A percentile compares a stretch with the other conserved stretches of the same genome.
Conservation (phyloP, 2,329 filamentous ascomycete species). For the Ceratocystis lukuohia region DNA sequence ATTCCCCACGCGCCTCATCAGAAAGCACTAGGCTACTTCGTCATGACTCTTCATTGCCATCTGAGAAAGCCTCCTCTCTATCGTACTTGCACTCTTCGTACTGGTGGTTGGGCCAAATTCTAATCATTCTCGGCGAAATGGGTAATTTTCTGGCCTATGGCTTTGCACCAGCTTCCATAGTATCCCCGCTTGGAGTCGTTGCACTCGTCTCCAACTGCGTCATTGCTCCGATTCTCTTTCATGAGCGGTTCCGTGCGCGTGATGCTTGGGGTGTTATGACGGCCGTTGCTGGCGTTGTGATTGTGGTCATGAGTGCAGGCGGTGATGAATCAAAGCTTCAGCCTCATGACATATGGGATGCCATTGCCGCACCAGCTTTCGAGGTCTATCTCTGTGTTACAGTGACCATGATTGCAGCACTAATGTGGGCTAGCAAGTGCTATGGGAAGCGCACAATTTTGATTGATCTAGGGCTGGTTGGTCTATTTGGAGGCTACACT, state of each 20-base stretch:
- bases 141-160: constrained; percentile 97
- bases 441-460: constrained; percentile 81
- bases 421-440: constrained; percentile 70
- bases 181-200: constrained; percentile 92
- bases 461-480: constrained; percentile 86
- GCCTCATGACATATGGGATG: constrained; percentile 76
- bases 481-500: constrained; percentile 92
- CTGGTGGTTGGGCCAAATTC: constrained; percentile 88
- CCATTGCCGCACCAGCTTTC: constrained; percentile 80
- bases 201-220: constrained; percentile 93
- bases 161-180: constrained; percentile 93
- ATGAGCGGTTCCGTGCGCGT: constrained; percentile 71
- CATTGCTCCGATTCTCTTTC: constrained; percentile 86
- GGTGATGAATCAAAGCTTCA: constrained; percentile 81
- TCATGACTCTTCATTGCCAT: constrained; percentile 5
- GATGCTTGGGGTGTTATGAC: constrained; percentile 83
- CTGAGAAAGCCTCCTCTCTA: constrained; percentile 33
- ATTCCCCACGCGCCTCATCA: constrained; percentile 1
- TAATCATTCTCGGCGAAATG: constrained; percentile 86
- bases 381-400: constrained; percentile 80
- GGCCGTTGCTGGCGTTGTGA: constrained; percentile 75
- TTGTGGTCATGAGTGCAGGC: constrained; percentile 82
- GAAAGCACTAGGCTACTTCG: constrained; percentile 18
- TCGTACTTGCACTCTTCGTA: constrained; percentile 83
- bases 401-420: constrained; percentile 52